Evolutionary conservation across 805 yeast species (phyloP), one percentile per base, ranked within the genome.

Genomic region (Kodamaea kakaduensis): DNA sequence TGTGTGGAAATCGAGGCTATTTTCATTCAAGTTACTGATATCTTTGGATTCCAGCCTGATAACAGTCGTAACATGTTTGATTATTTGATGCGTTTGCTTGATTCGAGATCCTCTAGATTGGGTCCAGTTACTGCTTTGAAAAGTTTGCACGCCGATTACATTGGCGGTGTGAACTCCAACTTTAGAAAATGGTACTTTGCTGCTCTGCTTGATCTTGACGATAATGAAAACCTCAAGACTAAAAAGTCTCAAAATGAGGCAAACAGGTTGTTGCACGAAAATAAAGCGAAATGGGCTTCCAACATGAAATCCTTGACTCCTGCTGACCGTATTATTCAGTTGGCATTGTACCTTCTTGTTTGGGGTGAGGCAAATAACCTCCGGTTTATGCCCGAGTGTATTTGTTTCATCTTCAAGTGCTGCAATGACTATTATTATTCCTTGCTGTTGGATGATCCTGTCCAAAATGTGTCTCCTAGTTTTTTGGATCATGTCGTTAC

Each of bases 301-400:
- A 71, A 69, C 20, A 75, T 78, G 81, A 64, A 64, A 19, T 50
- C 62, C 1, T 59, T 75, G 29, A 52, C 74, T 0, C 68, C 81
- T 1, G 61, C 65, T 17, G 84, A 79, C 37, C 69, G 78, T 38
- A 63, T 77, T 3, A 60, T 69, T 10, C 95, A 87, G 43, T 45
- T 87, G 12, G 77, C 84, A 0, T 57, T 87, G 6, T 88, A 79
- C 50, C 64, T 87, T 9, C 55, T 84, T 37, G 75, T 85, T 43
- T 87, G 96, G 96, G 94, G 95, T 1, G 96, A 87, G 53, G 87
- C 95, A 0, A 85, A 84, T 50, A 88, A 85, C 47, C 53, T 87
- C 2, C 68, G 96, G 43, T 87, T 84, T 48, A 80, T 87, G 78
- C 96, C 96, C 0, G 96, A 87, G 52, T 85, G 95, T 48, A 53